Conservation (phyloP, 106 monocot species). For the Platanthera zijinensis region DNA sequence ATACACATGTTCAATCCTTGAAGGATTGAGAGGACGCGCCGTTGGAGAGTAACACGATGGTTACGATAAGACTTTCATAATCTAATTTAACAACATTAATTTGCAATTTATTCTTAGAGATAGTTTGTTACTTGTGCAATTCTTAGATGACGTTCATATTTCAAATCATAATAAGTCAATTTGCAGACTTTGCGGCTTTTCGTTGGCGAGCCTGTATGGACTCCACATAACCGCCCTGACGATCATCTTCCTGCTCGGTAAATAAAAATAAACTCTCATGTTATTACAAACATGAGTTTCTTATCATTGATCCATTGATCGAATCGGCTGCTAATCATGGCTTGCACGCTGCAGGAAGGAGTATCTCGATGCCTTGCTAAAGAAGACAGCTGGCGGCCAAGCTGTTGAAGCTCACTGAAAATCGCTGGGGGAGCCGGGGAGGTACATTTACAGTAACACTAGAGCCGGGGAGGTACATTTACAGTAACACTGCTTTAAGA, state of each 20-base stretch:
- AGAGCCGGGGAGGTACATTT: background rate
- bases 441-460: too few relatives aligned
- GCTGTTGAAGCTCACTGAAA: conserved; percentile 15
- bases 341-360: conserved; percentile 14
- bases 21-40: too few relatives aligned
- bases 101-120: background rate
- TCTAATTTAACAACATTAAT: too few relatives aligned
- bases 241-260: conserved; percentile 92
- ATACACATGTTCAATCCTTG: too few relatives aligned
- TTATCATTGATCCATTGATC: background rate
- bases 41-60: too few relatives aligned
- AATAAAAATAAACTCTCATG: background rate
- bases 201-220: conserved; percentile 96
- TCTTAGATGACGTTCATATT: background rate
- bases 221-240: conserved; percentile 82
- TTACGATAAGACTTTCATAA: too few relatives aligned
- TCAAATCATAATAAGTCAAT: background rate
- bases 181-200: conserved; percentile 80
- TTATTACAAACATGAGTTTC: background rate
- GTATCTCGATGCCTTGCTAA: conserved; percentile 17
- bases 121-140: background rate
- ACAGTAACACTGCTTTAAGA: background rate
- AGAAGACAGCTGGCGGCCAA: conserved; percentile 7
- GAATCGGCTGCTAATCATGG: background rate
- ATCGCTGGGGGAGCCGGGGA: background rate